Conservation (phyloP, 805 yeast genomes). For the Pichia thaimueangensis region DNA sequence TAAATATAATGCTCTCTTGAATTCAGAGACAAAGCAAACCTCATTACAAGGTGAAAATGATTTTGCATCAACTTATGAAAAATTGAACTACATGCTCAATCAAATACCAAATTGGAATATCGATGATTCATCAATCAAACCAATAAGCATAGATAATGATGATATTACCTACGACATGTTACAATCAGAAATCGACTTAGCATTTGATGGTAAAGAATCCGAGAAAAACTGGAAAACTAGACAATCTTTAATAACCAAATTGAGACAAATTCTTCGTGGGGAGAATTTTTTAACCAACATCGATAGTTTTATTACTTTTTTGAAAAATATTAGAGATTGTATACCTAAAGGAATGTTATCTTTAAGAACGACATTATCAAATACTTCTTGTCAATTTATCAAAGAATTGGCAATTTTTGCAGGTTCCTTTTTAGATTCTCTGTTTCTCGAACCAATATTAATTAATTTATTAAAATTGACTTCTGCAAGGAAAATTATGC, state of each 20-base stretch:
- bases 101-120: slow-evolving; percentile 14
- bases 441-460: slow-evolving; percentile 42
- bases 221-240: slow-evolving; percentile 81
- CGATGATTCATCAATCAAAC: slow-evolving; percentile 31
- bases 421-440: slow-evolving; percentile 36
- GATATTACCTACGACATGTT: slow-evolving; percentile 26
- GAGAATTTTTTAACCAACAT: slow-evolving; percentile 26
- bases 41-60: no score
- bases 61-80: neutral
- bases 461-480: slow-evolving; percentile 47
- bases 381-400: slow-evolving; percentile 67
- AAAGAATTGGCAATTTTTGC: slow-evolving; percentile 54
- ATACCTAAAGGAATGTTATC: slow-evolving; percentile 63
- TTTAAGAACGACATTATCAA: slow-evolving; percentile 75
- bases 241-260: slow-evolving; percentile 50
- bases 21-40: neutral
- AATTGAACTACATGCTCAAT: slow-evolving; percentile 3
- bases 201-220: slow-evolving; percentile 70
- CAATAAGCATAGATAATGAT: slow-evolving; percentile 15
- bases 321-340: slow-evolving; percentile 46
- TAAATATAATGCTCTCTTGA: slow-evolving; percentile 3
- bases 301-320: slow-evolving; percentile 5
- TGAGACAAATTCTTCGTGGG: slow-evolving; percentile 60
- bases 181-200: slow-evolving; percentile 24
- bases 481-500: slow-evolving; percentile 56